phyloP scores from a whole-genome alignment of 257 asterid species.

The Voacanga thouarsii region DNA sequence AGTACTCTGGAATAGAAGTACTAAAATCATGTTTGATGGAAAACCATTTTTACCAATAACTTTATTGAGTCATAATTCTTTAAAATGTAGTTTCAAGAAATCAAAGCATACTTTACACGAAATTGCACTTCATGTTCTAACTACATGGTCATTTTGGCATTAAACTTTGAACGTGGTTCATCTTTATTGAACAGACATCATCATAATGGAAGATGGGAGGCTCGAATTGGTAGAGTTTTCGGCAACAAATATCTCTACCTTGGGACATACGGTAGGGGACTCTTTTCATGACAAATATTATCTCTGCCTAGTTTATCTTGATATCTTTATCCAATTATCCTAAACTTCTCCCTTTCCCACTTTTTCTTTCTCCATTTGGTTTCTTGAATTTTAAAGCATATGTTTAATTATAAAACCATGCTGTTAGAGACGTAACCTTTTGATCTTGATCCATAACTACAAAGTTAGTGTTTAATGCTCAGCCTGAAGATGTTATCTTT shows the following conservation, averaged over 20 bases:
- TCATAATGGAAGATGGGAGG: constrained; percentile 99
- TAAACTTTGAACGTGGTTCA: background rate
- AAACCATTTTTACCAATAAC: too few species aligned
- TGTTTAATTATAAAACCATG: background rate
- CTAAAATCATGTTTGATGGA: too few species aligned
- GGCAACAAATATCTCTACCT: constrained; percentile 97
- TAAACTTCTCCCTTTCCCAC: background rate
- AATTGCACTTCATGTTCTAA: background rate
- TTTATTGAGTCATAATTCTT: background rate
- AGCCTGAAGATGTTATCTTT: background rate
- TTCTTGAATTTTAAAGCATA: background rate
- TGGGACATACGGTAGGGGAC: constrained; percentile 79
- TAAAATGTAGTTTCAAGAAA: too few species aligned
- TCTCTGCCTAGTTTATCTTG: background rate
- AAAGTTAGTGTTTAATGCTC: too few species aligned
- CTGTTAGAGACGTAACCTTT: background rate
- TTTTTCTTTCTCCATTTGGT: background rate
- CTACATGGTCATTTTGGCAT: constrained; percentile 7
- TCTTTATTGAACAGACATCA: constrained; percentile 56
- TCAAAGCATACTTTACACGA: background rate
- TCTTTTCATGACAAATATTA: background rate
- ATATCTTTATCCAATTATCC: background rate
- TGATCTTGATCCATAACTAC: background rate
- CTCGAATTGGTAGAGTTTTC: constrained; percentile 90
- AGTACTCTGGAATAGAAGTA: too few species aligned